Evolutionary conservation across 2,329 filamentous ascomycete species (phyloP).

Genomic region (Stachybotrys elegans): DNA sequence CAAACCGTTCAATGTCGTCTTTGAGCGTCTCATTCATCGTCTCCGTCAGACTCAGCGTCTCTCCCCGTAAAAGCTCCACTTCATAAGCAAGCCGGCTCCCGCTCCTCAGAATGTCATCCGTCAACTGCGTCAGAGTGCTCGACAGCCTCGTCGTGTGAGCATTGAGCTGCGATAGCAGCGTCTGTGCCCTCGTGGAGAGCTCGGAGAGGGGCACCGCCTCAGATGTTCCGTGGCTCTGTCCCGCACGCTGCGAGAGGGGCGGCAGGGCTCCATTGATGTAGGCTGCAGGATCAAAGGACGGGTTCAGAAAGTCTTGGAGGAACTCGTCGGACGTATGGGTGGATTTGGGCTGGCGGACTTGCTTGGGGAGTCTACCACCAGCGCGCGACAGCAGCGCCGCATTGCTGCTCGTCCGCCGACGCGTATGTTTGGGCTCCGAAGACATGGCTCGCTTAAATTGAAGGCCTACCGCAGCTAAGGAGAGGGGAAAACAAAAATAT

Average conservation of each 20-base stretch:
- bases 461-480: too few relatives aligned
- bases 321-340: conserved; percentile 66
- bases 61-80: conserved; percentile 87
- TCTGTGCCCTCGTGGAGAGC: conserved; percentile 74
- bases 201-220: conserved; percentile 61
- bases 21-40: conserved; percentile 67
- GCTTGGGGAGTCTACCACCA: conserved; percentile 30
- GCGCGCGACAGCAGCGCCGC: conserved; percentile 32
- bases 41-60: conserved; percentile 76
- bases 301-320: conserved; percentile 68
- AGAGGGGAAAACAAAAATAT: too few relatives aligned
- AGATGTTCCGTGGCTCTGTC: conserved; percentile 14
- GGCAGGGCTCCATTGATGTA: conserved; percentile 81
- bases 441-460: too few relatives aligned
- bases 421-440: conserved; percentile 24
- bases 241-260: conserved; percentile 48
- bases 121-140: conserved; percentile 77
- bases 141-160: conserved; percentile 82
- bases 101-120: conserved; percentile 89
- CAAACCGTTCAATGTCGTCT: conserved; percentile 68
- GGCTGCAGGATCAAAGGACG: conserved; percentile 75
- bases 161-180: conserved; percentile 80
- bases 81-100: conserved; percentile 88
- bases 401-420: conserved; percentile 44
- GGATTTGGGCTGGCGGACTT: conserved; percentile 44